Evolutionary conservation across 164 flowering plant genomes (phyloP).

Genomic region (Tinospora cordifolia): DNA sequence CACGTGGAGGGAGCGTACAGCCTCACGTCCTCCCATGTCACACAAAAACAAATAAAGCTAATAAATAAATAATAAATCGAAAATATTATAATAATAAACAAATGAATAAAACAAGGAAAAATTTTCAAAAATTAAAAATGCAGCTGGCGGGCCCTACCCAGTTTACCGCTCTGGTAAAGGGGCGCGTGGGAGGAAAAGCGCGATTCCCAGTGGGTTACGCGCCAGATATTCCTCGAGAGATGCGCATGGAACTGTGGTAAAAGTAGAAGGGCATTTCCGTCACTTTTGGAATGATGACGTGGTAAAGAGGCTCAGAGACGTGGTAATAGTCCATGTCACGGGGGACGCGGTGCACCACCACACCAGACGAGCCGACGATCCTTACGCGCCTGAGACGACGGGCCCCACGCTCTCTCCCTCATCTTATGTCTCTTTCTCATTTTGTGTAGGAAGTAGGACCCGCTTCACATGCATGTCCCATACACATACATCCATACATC

Average conservation of each 20-base stretch:
- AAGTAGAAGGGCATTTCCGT: background rate
- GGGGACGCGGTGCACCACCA: constrained; percentile 26
- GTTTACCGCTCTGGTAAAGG: background rate
- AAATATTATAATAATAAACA: too few species aligned
- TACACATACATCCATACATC: background rate
- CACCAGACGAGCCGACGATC: constrained; percentile 26
- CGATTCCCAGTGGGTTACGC: too few species aligned
- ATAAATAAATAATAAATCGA: too few species aligned
- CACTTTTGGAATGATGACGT: background rate
- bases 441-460: constrained; percentile 1
- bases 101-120: too few species aligned
- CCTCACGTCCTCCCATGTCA: too few species aligned
- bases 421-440: background rate
- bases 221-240: background rate
- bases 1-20: background rate
- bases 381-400: constrained; percentile 33
- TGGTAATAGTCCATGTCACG: background rate
- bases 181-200: background rate
- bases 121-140: too few species aligned
- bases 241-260: background rate
- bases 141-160: background rate
- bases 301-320: background rate
- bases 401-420: constrained; percentile 11
- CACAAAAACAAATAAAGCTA: too few species aligned
- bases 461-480: background rate